These are phyloP conservation scores for Boletus rubescentipes DNA, from an alignment of 768 basidiomycete species.

Conservation along the genomic window DNA sequence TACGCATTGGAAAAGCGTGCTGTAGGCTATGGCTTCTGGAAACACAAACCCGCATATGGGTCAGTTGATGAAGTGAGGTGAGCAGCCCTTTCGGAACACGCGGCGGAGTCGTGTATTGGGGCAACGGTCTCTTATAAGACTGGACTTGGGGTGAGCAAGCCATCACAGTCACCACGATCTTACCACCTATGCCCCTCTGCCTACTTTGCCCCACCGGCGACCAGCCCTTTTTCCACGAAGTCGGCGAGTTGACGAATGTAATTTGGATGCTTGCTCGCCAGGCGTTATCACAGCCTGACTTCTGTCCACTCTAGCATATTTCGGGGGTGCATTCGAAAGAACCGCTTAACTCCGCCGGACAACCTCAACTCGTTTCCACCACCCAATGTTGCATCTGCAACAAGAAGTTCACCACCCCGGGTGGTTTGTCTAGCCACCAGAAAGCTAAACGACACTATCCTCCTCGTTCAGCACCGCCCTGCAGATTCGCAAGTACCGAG, in stretches of 20 bases:
- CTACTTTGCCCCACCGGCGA: conserved; percentile 22
- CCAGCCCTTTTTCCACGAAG: conserved; percentile 24
- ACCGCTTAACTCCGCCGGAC: neutral
- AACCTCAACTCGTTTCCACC: conserved; percentile 1
- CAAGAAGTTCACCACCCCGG: conserved; percentile 23
- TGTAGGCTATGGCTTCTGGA: conserved; percentile 20
- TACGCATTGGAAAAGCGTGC: conserved; percentile 28
- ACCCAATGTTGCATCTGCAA: conserved; percentile 26
- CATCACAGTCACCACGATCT: conserved; percentile 18
- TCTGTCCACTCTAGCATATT: conserved; percentile 20
- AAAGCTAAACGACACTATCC: conserved; percentile 24
- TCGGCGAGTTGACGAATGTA: conserved; percentile 19
- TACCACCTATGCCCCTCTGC: conserved; percentile 24
- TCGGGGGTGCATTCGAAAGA: conserved; percentile 14
- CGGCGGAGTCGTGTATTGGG: conserved; percentile 33
- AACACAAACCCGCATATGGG: conserved; percentile 24
- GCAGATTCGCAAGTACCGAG: neutral
- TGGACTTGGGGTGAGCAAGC: conserved; percentile 13
- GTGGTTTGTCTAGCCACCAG: conserved; percentile 20
- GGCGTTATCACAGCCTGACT: conserved; percentile 4
- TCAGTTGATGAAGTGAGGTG: conserved; percentile 25
- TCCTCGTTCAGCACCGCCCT: conserved; percentile 5
- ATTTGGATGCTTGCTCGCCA: neutral
- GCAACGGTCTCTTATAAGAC: conserved; percentile 32
- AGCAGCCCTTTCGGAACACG: conserved; percentile 28